Evolutionary conservation across 2,329 filamentous ascomycete genomes (phyloP).

Genomic region (Didymella glomerata): DNA sequence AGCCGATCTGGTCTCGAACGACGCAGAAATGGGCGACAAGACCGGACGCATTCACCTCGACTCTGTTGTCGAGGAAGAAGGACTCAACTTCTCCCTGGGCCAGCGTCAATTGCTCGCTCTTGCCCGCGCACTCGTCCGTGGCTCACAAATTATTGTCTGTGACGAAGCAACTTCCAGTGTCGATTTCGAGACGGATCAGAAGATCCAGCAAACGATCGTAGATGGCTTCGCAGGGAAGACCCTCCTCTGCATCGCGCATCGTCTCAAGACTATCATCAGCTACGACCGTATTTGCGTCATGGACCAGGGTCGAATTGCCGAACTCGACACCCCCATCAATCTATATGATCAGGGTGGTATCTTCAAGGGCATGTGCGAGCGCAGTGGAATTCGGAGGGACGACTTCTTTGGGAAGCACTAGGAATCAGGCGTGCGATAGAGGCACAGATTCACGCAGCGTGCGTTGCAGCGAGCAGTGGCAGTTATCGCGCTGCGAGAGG

Average conservation of each 20-base stretch:
- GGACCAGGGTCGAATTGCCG: conserved; percentile 86
- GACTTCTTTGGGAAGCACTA: conserved; percentile 53
- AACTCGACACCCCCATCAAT: conserved; percentile 78
- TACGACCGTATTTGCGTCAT: conserved; percentile 98
- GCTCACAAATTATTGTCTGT: conserved; percentile 91
- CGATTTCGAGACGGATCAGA: conserved; percentile 88
- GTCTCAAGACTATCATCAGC: conserved; percentile 87
- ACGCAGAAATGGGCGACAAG: conserved; percentile 57
- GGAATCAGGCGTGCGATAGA: neutral
- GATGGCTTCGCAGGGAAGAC: conserved; percentile 86
- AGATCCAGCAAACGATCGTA: conserved; percentile 81
- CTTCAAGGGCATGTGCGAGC: conserved; percentile 89
- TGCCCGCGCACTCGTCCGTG: conserved; percentile 86
- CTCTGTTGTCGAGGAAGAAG: conserved; percentile 87
- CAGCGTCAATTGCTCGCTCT: conserved; percentile 87
- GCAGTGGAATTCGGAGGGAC: conserved; percentile 74
- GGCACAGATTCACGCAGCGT: conserved; percentile 3
- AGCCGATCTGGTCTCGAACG: conserved; percentile 70
- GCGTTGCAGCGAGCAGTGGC: neutral
- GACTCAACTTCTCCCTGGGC: conserved; percentile 95
- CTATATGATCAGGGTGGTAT: conserved; percentile 80
- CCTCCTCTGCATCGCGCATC: conserved; percentile 89
- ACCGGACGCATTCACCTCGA: conserved; percentile 80
- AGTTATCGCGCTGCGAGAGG: conserved; percentile 16
- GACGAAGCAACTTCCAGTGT: conserved; percentile 95